Percentiles rank a stretch among this genome's conserved stretches.
phyloP scores from a whole-genome alignment of 2,329 filamentous ascomycete species.

The Aspergillus floridensis region DNA sequence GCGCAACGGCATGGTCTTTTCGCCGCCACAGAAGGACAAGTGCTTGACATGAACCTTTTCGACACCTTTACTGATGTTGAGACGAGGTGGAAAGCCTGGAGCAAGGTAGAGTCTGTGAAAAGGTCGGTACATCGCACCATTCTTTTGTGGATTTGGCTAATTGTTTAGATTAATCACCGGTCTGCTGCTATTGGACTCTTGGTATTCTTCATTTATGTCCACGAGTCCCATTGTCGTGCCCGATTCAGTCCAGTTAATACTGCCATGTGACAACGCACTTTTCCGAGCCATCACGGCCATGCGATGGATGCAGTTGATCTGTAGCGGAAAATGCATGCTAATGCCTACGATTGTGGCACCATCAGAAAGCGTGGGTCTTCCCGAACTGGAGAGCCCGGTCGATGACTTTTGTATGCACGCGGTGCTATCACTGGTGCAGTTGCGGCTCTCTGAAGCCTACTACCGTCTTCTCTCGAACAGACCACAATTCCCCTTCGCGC shows the following conservation, averaged over 20 bases:
- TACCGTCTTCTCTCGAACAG: conserved; percentile 43
- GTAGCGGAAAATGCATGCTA: conserved; percentile 33
- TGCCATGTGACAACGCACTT: conserved; percentile 46
- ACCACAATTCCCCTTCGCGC: conserved; percentile 41
- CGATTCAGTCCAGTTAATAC: conserved; percentile 47
- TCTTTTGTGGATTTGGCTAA: neutral
- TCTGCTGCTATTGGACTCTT: conserved; percentile 47
- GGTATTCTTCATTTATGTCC: conserved; percentile 49
- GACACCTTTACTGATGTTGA: conserved; percentile 46
- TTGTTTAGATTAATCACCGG: conserved; percentile 43
- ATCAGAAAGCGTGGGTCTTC: conserved; percentile 36
- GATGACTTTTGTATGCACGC: conserved; percentile 39
- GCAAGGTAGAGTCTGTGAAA: conserved; percentile 52
- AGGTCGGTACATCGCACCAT: conserved; percentile 35
- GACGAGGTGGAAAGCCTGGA: conserved; percentile 53
- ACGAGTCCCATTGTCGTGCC: conserved; percentile 48
- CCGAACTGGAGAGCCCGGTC: conserved; percentile 30
- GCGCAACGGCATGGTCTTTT: conserved; percentile 53
- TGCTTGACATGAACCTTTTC: conserved; percentile 42
- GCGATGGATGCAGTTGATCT: conserved; percentile 39
- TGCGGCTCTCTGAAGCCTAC: conserved; percentile 44
- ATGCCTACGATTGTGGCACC: conserved; percentile 35
- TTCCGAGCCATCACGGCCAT: conserved; percentile 42
- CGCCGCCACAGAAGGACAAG: conserved; percentile 46
- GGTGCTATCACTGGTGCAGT: conserved; percentile 40